These are phyloP conservation scores for Aciculosporium take DNA, from an alignment of 2,329 filamentous ascomycete genomes.

Conservation along the genomic window DNA sequence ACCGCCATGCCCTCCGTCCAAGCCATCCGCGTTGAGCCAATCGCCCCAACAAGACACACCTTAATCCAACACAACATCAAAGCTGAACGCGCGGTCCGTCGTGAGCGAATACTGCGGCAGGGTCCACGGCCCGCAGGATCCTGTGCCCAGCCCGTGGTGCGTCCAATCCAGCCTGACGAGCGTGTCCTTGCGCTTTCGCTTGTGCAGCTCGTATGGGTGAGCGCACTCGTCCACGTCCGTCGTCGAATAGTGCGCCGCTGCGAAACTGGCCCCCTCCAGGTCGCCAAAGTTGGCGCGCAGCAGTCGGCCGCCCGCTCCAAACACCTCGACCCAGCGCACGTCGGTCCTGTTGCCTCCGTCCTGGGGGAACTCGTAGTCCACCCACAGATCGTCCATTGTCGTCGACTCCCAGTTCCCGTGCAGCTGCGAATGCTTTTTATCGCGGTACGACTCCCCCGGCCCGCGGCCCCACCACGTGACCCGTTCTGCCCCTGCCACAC, in stretches of 20 bases:
- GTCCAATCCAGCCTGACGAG: slow-evolving; percentile 44
- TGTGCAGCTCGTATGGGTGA: slow-evolving; percentile 47
- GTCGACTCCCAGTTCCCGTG: slow-evolving; percentile 36
- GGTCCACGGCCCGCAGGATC: slow-evolving; percentile 45
- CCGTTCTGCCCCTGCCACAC: slow-evolving; percentile 21
- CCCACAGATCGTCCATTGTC: slow-evolving; percentile 36
- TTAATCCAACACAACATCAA: slow-evolving; percentile 30
- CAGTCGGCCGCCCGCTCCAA: slow-evolving; percentile 18
- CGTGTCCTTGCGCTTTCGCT: slow-evolving; percentile 33
- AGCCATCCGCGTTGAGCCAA: too few relatives aligned
- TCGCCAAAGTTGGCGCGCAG: slow-evolving; percentile 31
- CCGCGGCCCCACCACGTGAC: slow-evolving; percentile 55
- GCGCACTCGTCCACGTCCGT: slow-evolving; percentile 36
- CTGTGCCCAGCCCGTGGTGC: slow-evolving; percentile 49
- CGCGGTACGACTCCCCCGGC: slow-evolving; percentile 50
- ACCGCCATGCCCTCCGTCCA: neutral
- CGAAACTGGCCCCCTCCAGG: slow-evolving; percentile 39
- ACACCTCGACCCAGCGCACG: slow-evolving; percentile 42
- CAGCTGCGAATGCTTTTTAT: slow-evolving; percentile 47
- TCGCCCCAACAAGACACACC: too few relatives aligned
- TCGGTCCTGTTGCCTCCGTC: slow-evolving; percentile 53
- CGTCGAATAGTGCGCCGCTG: slow-evolving; percentile 39
- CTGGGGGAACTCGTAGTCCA: slow-evolving; percentile 54
- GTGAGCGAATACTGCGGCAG: slow-evolving; percentile 31
- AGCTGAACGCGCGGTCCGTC: slow-evolving; percentile 26